phyloP scores from a whole-genome alignment of 495 filamentous ascomycete genomes.

The Hypoxylon lienhwacheense region DNA sequence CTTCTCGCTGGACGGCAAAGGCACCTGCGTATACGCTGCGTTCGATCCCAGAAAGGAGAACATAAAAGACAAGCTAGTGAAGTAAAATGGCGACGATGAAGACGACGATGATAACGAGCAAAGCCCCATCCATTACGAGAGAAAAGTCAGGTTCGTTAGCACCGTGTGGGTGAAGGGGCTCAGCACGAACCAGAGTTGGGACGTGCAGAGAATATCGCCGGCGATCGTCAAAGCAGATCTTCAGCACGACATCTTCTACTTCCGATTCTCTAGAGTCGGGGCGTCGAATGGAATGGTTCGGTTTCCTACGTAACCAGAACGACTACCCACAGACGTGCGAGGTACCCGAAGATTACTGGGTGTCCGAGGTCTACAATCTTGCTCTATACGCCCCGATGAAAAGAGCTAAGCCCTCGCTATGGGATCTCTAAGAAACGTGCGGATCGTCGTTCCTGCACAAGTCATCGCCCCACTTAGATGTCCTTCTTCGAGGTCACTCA shows the following conservation, averaged over 20 bases:
- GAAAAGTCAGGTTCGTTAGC: background rate
- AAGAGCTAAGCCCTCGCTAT: background rate
- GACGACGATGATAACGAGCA: no score
- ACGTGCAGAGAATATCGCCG: background rate
- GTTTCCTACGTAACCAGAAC: conserved; percentile 12
- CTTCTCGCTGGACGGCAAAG: background rate
- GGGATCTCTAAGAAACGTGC: conserved; percentile 3
- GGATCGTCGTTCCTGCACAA: background rate
- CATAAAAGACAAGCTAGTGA: background rate
- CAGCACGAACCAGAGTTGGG: background rate
- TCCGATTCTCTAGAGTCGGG: background rate
- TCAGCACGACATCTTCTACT: conserved; percentile 7
- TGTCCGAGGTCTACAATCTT: conserved; percentile 1
- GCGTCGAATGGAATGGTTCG: conserved; percentile 16
- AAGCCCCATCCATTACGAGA: background rate
- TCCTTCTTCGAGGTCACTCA: no score
- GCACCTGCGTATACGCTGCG: background rate
- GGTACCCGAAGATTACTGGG: conserved; percentile 10
- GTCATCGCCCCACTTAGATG: no score
- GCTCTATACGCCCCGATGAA: background rate
- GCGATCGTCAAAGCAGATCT: conserved; percentile 5
- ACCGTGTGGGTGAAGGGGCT: no score
- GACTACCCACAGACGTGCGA: background rate
- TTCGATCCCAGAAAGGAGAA: background rate
- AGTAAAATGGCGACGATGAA: background rate